Conservation (phyloP, 192 early-diverging fungal species). For the Helicostylum pulchrum region DNA sequence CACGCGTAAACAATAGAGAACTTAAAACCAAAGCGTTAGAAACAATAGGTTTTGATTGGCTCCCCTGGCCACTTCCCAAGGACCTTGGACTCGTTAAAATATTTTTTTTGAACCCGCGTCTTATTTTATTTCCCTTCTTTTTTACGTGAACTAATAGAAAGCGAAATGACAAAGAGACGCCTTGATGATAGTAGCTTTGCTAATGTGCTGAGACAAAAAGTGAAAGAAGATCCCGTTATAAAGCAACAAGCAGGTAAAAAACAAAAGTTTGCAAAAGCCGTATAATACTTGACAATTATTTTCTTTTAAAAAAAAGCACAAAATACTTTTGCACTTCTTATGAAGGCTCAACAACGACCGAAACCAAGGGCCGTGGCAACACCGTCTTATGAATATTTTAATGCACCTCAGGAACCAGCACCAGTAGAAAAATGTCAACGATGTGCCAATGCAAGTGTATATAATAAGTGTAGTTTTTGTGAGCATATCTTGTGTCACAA, state of each 20-base stretch:
- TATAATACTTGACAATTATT: background rate
- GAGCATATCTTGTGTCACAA: slow-evolving; percentile 15
- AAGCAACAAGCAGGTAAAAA: slow-evolving; percentile 14
- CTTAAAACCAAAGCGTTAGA: too few relatives aligned
- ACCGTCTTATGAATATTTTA: too few relatives aligned
- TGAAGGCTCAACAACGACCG: slow-evolving; percentile 13
- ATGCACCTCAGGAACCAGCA: background rate
- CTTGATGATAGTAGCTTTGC: slow-evolving; percentile 14
- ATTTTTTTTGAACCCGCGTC: too few relatives aligned
- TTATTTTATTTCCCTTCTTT: too few relatives aligned
- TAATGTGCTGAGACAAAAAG: slow-evolving; percentile 24
- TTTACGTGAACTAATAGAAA: too few relatives aligned
- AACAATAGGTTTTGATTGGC: too few relatives aligned
- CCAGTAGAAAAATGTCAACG: background rate
- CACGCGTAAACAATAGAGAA: too few relatives aligned
- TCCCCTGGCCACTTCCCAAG: too few relatives aligned
- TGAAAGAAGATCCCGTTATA: slow-evolving; percentile 7
- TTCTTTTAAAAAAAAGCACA: background rate
- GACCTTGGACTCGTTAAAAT: too few relatives aligned
- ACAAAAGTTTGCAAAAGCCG: background rate
- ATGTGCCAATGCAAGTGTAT: background rate
- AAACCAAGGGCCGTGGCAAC: background rate
- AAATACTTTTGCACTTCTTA: slow-evolving; percentile 8
- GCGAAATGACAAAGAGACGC: slow-evolving; percentile 17
- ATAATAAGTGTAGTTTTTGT: slow-evolving; percentile 17